A percentile compares a stretch with the other conserved stretches of the same genome.
phyloP scores from a whole-genome alignment of 2,329 filamentous ascomycete genomes.

The Ophiostoma montium region DNA sequence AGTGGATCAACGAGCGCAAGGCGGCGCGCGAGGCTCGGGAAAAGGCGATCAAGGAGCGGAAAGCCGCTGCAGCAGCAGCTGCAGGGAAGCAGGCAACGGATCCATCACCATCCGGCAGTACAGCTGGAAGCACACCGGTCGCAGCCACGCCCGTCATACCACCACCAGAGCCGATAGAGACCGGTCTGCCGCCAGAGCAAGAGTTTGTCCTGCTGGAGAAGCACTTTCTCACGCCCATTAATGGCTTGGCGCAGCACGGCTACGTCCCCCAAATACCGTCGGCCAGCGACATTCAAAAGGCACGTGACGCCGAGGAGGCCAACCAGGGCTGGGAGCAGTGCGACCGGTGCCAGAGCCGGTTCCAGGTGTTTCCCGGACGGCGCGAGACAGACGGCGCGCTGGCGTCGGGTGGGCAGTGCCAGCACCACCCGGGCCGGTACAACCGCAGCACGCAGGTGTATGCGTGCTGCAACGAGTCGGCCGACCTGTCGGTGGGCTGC shows the following conservation, averaged over 20 bases:
- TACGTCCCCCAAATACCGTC: conserved; percentile 61
- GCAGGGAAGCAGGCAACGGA: no score
- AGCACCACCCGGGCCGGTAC: conserved; percentile 63
- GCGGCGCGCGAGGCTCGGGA: neutral
- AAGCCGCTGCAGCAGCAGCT: conserved; percentile 13
- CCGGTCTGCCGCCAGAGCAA: conserved; percentile 51
- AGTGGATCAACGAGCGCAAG: conserved; percentile 55
- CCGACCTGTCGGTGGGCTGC: conserved; percentile 65
- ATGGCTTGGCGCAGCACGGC: conserved; percentile 50
- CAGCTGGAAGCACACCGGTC: neutral
- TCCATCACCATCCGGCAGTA: neutral
- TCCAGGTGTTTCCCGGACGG: conserved; percentile 83
- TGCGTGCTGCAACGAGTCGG: conserved; percentile 62
- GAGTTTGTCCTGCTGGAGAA: conserved; percentile 49
- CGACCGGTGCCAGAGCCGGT: conserved; percentile 72
- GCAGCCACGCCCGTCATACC: neutral
- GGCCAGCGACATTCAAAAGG: conserved; percentile 49
- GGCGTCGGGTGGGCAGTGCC: conserved; percentile 63
- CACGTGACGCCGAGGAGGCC: conserved; percentile 48
- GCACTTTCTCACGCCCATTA: conserved; percentile 49
- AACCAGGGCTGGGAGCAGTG: conserved; percentile 74
- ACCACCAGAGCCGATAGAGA: conserved; percentile 34
- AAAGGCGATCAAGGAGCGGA: conserved; percentile 32
- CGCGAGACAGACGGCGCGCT: conserved; percentile 63
- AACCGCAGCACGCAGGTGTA: conserved; percentile 48